phyloP scores from a whole-genome alignment of 495 filamentous ascomycete genomes.

The Darksidea phi region DNA sequence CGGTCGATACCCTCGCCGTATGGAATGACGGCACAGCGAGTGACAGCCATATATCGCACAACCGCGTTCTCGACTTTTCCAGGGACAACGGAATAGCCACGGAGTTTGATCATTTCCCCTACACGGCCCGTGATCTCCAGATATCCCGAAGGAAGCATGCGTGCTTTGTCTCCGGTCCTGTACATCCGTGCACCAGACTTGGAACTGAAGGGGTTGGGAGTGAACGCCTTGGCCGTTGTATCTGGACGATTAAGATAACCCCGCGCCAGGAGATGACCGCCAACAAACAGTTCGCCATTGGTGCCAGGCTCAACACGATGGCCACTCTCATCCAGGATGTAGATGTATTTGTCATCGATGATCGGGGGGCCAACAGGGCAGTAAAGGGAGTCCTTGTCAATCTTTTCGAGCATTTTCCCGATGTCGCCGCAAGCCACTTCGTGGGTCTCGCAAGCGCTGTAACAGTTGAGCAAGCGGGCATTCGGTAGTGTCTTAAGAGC shows the following conservation, averaged over 20 bases:
- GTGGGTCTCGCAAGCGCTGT: constrained; percentile 71
- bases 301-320: constrained; percentile 47
- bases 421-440: constrained; percentile 72
- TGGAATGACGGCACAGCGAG: constrained; percentile 58
- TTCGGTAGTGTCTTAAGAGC: constrained; percentile 61
- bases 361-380: constrained; percentile 64
- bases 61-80: constrained; percentile 59
- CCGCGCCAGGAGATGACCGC: constrained; percentile 38
- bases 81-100: constrained; percentile 43
- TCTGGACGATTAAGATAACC: constrained; percentile 43
- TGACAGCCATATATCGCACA: constrained; percentile 58
- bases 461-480: constrained; percentile 65
- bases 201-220: constrained; percentile 30
- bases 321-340: constrained; percentile 59
- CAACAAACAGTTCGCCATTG: constrained; percentile 41
- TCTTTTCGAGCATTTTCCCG: constrained; percentile 58
- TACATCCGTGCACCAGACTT: constrained; percentile 41
- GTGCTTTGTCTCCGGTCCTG: constrained; percentile 39
- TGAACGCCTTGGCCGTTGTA: constrained; percentile 40
- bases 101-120: constrained; percentile 43
- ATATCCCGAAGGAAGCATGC: constrained; percentile 40
- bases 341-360: constrained; percentile 54
- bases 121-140: constrained; percentile 43
- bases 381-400: constrained; percentile 51
- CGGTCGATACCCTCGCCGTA: constrained; percentile 65